Evolutionary conservation across 164 flowering plant genomes (phyloP), one percentile per base, ranked within the genome.

Genomic region (Tinospora cordifolia): DNA sequence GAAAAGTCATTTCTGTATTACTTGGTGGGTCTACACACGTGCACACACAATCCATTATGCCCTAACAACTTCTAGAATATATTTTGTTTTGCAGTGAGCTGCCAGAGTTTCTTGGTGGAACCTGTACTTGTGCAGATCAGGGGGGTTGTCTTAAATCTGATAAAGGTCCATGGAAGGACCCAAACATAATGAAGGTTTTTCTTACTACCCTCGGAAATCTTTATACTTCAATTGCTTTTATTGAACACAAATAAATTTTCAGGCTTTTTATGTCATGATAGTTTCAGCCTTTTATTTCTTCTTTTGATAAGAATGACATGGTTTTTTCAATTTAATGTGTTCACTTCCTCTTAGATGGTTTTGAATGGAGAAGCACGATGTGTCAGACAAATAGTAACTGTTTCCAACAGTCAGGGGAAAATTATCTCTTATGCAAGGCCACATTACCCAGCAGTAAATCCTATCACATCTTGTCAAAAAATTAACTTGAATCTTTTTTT

Each of bases 381-480:
- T 68, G 85, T 86, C 24, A 87, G 87, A 75, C 90, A 91, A 76
- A 85, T 91, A 66, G 92, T 93, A 30, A 90, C 91, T 78, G 85
- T 91, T 76, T 72, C 90, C 38, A 90, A 91, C 78, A 85, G 91
- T 68, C 96, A 90, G 38, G 96, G 97, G 60, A 90, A 90, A 78
- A 87, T 88, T 25, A 79, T 90, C 74, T 84, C 90, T 39, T 89
- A 87, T 82, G 91, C 93, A 10, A 88, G 85, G 83, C 97, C 96
- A 71, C 84, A 77, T 19, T 85, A 83, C 67, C 83, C 91, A 71
- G 75, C 71, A 86, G 96, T 91, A 72, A 68, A 75, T 41, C 25
- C 39, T 54, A 34, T 27, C 6, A 39, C 7, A 62, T 38, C 11
- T 26, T 30, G 25, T 62, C 17, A 36, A 49, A 25, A 27, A 2